phyloP scores from a whole-genome alignment of 306 rosid species.

The Cucumis hystrix region DNA sequence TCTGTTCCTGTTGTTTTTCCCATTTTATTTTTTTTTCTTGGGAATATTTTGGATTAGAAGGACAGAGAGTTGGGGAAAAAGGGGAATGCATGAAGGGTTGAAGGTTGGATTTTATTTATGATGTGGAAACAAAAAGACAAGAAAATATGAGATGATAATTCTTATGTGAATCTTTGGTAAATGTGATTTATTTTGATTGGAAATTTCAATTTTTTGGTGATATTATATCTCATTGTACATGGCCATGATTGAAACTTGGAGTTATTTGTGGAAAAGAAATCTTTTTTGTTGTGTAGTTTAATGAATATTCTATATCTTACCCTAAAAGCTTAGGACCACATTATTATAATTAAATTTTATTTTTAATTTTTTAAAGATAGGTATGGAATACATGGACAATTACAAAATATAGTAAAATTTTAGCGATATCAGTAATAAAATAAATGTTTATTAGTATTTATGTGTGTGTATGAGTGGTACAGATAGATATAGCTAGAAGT shows the following conservation, averaged over 20 bases:
- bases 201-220: not conserved
- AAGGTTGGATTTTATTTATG: not conserved
- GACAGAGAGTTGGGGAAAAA: not conserved
- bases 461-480: too few species aligned
- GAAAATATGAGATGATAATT: not conserved
- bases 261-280: not conserved
- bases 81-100: not conserved
- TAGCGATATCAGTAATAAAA: too few species aligned
- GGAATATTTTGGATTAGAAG: not conserved
- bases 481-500: too few species aligned
- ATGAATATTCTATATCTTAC: not conserved
- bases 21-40: not conserved
- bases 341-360: too few species aligned
- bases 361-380: too few species aligned
- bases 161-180: not conserved
- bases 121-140: not conserved
- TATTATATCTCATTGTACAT: not conserved
- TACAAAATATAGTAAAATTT: too few species aligned
- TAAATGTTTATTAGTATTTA: too few species aligned
- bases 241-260: not conserved
- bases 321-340: too few species aligned
- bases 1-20: conserved; percentile 8
- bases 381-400: too few species aligned
- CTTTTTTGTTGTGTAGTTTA: not conserved
- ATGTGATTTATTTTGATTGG: not conserved